Evolutionary conservation across 805 yeast genomes (phyloP), one percentile per base, ranked within the genome.

Genomic region (Candida caryicola): DNA sequence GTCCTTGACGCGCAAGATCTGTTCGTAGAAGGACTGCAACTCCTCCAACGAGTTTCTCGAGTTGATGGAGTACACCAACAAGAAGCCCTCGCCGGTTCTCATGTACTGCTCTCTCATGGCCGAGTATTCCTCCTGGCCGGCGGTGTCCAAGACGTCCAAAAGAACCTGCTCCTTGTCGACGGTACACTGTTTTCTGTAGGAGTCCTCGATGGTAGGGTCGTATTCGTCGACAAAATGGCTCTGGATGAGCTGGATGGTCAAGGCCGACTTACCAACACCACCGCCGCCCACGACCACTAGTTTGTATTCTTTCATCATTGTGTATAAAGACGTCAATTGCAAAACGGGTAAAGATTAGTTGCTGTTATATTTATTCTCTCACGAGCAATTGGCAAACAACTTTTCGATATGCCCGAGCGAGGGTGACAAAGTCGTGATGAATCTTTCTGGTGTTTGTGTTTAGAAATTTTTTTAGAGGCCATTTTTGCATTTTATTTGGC

Each of bases 271-370:
- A 66, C 99, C 99, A 39, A 93, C 99, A 66, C 96, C 97, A 58
- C 98, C 98, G 28, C 97, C 97, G 40, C 98, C 99, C 40, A 91
- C 96, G 31, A 91, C 97, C 4, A 93, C 99, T 43, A 93, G 67
- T 59, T 95, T 89, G 61, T 82, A 91, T 63, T 90, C 96, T 62
- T 84, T 76, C 40, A 77, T 71, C 65, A 21, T 21, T 21, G 25
- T 21, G 7, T 7, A 7, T 21, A 21, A 7, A 7, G 7, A 10
- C 10, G 10, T 21, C 25, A 21, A 21, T 21, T 21, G 25, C 25
- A 21, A 21, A 21, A 21, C 25, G 25, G 7, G 25, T 21, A 7
- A 21, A 10, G 25, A 21, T 21, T 7, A n/a, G 10, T 21, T 21
- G 25, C 25, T 21, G 25, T 21, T 21, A 21, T 21, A 21, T 21